These are phyloP conservation scores for Eleusine coracana DNA, from an alignment of 176 grass and related monocot species.

Conservation along the genomic window DNA sequence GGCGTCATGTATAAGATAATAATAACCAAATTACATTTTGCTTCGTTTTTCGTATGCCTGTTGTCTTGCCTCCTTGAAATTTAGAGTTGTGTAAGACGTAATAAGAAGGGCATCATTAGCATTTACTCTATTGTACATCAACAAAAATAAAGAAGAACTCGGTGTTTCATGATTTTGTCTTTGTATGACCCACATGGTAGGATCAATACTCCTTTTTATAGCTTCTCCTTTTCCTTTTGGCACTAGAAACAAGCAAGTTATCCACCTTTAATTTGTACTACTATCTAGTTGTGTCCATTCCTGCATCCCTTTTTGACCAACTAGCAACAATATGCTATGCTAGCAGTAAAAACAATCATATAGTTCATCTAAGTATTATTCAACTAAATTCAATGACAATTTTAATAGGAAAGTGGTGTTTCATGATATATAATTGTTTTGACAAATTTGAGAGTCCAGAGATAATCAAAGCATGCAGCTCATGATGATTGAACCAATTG, in stretches of 20 bases:
- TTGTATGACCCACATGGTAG: slow-evolving; percentile 28
- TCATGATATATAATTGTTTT: background rate
- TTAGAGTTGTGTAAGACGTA: background rate
- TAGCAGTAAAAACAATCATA: background rate
- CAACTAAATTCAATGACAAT: background rate
- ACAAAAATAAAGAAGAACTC: too few relatives aligned
- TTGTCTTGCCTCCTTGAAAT: background rate
- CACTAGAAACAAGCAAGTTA: slow-evolving; percentile 48
- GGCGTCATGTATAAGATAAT: too few relatives aligned
- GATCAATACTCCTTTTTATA: slow-evolving; percentile 18
- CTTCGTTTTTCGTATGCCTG: background rate
- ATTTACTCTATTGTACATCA: too few relatives aligned
- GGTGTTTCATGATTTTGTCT: too few relatives aligned
- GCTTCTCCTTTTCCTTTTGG: slow-evolving; percentile 25
- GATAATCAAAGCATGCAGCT: background rate
- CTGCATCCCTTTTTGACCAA: slow-evolving; percentile 43
- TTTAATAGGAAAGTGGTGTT: background rate
- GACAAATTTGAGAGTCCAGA: too few relatives aligned
- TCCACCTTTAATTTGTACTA: slow-evolving; percentile 51
- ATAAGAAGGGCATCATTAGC: background rate
- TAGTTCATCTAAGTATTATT: background rate
- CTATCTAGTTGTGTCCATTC: slow-evolving; percentile 32
- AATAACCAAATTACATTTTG: too few relatives aligned
- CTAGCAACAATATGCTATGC: slow-evolving; percentile 14
- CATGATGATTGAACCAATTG: background rate